Evolutionary conservation across 495 filamentous ascomycete species (phyloP), one percentile per base, ranked within the genome.

Genomic region (Penicillium desertorum): DNA sequence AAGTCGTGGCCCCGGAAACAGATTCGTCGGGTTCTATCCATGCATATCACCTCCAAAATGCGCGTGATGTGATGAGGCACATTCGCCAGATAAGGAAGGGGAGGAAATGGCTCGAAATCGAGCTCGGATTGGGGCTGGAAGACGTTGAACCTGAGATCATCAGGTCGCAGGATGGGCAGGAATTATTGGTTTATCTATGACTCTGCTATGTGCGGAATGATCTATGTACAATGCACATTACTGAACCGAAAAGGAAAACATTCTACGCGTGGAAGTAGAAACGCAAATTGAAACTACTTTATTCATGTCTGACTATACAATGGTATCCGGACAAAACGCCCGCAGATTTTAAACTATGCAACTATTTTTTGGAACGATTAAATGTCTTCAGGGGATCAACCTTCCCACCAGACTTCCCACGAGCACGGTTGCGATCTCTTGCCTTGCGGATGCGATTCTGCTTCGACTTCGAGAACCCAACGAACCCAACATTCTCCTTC

Each of bases 301-400:
- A 59, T 64, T 57, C 32, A 50, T 54, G 37, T 41, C 46, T 58
- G 60, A 63, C 64, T 69, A 51, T 65, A 67, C 64, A 69, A 69
- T 70, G 67, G 67, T 70, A 70, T 70, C 65, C 51, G 65, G 60
- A 57, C 39, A 56, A 61, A 62, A 50, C 25, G 55, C 27, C 47
- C 55, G 37, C 49, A 30, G 23, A 37, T 45, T 59, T 54, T 30
- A 58, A 47, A 46, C 58, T 32, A 48, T 36, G 52, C 39, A 37
- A 55, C 59, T 58, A 73, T 58, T 72, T 76, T 47, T 65, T 61
- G 1, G 68, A 69, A 47, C 67, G 62, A 69, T 90, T 96, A 71
- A 96, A 96, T 10, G 88, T 89, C 79, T 92, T 96, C 71, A 98
- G 75, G 39, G 93, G 92, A 80, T 98, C 89, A 53, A 77, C 74